phyloP scores from a whole-genome alignment of 805 yeast genomes.

The Teunomyces cretensis region DNA sequence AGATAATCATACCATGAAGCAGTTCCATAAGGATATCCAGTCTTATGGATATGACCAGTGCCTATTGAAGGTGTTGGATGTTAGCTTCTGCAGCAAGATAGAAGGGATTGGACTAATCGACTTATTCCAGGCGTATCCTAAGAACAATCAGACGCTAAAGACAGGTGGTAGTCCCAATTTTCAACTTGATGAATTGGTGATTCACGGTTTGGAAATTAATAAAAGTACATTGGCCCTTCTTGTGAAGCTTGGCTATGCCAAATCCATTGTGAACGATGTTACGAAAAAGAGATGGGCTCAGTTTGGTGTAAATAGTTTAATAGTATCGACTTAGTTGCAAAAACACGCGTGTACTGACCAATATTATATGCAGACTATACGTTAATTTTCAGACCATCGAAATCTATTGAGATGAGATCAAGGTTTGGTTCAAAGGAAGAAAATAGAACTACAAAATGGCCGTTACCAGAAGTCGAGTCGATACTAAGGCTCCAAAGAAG shows the following conservation, averaged over 20 bases:
- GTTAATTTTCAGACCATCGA: constrained; percentile 2
- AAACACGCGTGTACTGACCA: too few relatives aligned
- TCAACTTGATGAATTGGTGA: constrained; percentile 19
- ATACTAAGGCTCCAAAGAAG: constrained; percentile 21
- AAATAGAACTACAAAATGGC: constrained; percentile 19
- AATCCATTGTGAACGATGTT: constrained; percentile 22
- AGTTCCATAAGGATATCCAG: constrained; percentile 26
- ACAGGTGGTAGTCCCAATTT: constrained; percentile 2
- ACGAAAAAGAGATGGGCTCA: constrained; percentile 30
- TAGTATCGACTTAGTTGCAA: constrained; percentile 5
- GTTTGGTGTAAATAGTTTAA: constrained; percentile 35
- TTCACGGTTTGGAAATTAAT: constrained; percentile 37
- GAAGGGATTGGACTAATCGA: constrained; percentile 41
- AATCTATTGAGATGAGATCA: constrained; percentile 5
- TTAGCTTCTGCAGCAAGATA: constrained; percentile 34
- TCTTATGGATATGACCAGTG: constrained; percentile 14
- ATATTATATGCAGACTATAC: constrained; percentile 8
- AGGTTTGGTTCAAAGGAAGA: background rate
- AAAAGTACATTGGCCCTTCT: constrained; percentile 25
- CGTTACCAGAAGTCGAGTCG: constrained; percentile 27
- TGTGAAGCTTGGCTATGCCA: constrained; percentile 16
- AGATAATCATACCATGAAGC: constrained; percentile 33
- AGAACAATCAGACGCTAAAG: constrained; percentile 5
- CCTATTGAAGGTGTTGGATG: constrained; percentile 27
- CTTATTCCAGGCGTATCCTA: constrained; percentile 18